Conservation (phyloP, 495 filamentous ascomycete genomes). For the Penicillium lagena region DNA sequence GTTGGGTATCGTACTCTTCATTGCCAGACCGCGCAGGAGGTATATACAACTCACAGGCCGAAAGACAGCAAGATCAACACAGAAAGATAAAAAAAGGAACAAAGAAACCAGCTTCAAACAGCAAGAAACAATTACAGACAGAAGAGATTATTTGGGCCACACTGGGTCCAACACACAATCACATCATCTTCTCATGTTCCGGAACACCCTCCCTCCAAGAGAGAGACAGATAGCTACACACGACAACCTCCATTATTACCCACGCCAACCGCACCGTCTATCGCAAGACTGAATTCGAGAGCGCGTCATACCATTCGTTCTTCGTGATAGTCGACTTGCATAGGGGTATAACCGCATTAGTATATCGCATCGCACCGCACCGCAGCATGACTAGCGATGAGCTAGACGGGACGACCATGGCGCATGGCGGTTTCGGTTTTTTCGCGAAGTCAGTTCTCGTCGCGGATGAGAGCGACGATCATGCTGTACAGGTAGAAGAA, state of each 20-base stretch:
- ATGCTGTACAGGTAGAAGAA: constrained; percentile 99
- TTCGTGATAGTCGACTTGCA: too few species aligned
- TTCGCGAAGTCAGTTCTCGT: constrained; percentile 68
- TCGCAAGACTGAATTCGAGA: constrained; percentile 10
- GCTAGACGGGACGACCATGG: constrained; percentile 23
- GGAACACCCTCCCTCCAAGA: neutral
- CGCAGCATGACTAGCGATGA: constrained; percentile 1
- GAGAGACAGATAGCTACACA: constrained; percentile 2
- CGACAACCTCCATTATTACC: constrained; percentile 13
- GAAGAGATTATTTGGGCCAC: constrained; percentile 10
- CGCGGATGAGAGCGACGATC: constrained; percentile 96
- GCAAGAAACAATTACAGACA: constrained; percentile 5
- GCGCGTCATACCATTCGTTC: constrained; percentile 5
- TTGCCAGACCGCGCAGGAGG: constrained; percentile 33
- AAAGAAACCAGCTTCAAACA: constrained; percentile 5
- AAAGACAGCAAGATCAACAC: constrained; percentile 32
- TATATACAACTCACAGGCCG: constrained; percentile 41
- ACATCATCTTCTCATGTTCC: too few species aligned
- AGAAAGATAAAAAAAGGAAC: constrained; percentile 18
- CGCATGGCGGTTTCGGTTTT: constrained; percentile 38
- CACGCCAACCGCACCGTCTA: constrained; percentile 8
- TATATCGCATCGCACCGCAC: constrained; percentile 4
- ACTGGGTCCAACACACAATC: too few species aligned
- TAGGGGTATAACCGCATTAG: neutral
- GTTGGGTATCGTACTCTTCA: constrained; percentile 37